phyloP scores from a whole-genome alignment of 805 yeast species.

The Monosporozyma servazzii region DNA sequence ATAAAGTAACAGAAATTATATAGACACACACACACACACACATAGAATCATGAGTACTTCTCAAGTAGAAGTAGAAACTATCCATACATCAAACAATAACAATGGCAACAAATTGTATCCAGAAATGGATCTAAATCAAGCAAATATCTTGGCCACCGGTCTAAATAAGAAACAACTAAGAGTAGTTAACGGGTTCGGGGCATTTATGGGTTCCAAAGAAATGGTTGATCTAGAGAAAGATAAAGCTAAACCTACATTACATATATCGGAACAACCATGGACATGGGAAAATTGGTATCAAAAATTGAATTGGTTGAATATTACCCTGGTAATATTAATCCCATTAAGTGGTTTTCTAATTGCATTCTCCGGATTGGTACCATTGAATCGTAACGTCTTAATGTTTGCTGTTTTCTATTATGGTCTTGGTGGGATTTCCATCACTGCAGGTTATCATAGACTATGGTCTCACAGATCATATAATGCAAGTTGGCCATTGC shows the following conservation, averaged over 20 bases:
- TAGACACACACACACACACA: neutral
- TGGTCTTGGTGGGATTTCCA: conserved; percentile 56
- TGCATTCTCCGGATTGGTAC: conserved; percentile 34
- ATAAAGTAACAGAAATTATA: neutral
- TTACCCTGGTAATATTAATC: conserved; percentile 50
- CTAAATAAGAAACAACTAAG: conserved; percentile 60
- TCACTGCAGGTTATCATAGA: conserved; percentile 81
- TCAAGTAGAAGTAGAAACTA: neutral
- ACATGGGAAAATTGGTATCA: conserved; percentile 60
- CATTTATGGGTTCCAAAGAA: conserved; percentile 72
- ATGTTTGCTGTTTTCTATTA: conserved; percentile 44
- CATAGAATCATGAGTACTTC: neutral
- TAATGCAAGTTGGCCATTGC: conserved; percentile 50
- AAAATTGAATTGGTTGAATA: conserved; percentile 73
- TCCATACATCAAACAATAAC: neutral
- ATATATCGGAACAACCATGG: conserved; percentile 75
- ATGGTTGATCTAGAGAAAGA: conserved; percentile 38
- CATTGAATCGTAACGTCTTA: conserved; percentile 41
- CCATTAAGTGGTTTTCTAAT: conserved; percentile 47
- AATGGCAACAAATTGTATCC: conserved; percentile 3
- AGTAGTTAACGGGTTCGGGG: conserved; percentile 74
- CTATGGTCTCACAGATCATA: conserved; percentile 71
- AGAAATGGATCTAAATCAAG: conserved; percentile 52
- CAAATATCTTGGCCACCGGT: conserved; percentile 77
- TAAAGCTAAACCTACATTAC: conserved; percentile 23